These are phyloP conservation scores for Yamadazyma akitaensis DNA, from an alignment of 805 yeast genomes.

Conservation along the genomic window DNA sequence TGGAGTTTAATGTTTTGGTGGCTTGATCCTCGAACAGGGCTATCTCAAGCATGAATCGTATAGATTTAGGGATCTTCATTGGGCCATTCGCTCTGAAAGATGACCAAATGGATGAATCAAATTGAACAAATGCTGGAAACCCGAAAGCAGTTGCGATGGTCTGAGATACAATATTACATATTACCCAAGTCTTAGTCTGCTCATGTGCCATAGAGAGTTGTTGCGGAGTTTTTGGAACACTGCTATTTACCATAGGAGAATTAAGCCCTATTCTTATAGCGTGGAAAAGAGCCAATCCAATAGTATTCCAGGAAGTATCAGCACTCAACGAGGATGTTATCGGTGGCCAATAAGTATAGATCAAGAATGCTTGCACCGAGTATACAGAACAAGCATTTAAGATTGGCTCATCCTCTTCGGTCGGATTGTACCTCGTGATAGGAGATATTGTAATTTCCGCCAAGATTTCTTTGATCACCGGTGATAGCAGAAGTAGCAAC, in stretches of 20 bases:
- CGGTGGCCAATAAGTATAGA: conserved; percentile 95
- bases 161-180: conserved; percentile 87
- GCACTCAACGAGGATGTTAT: conserved; percentile 91
- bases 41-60: conserved; percentile 76
- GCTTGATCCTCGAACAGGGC: conserved; percentile 85
- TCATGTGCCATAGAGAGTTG: conserved; percentile 55
- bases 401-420: conserved; percentile 75
- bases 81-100: conserved; percentile 48
- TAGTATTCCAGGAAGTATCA: conserved; percentile 93
- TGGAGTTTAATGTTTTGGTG: conserved; percentile 70
- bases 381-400: conserved; percentile 87
- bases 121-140: conserved; percentile 86
- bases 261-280: conserved; percentile 92
- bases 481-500: conserved; percentile 61
- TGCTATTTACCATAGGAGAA: conserved; percentile 38
- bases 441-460: conserved; percentile 91
- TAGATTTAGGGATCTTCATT: conserved; percentile 49
- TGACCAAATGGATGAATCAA: conserved; percentile 65
- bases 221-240: conserved; percentile 40
- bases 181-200: conserved; percentile 88
- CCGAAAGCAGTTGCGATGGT: conserved; percentile 90
- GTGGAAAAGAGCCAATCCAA: conserved; percentile 88
- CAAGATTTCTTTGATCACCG: conserved; percentile 67
- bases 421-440: conserved; percentile 76
- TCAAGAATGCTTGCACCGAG: conserved; percentile 87